Conservation (phyloP, 1,139 yeast species). For the Meyerozyma athensensis region DNA sequence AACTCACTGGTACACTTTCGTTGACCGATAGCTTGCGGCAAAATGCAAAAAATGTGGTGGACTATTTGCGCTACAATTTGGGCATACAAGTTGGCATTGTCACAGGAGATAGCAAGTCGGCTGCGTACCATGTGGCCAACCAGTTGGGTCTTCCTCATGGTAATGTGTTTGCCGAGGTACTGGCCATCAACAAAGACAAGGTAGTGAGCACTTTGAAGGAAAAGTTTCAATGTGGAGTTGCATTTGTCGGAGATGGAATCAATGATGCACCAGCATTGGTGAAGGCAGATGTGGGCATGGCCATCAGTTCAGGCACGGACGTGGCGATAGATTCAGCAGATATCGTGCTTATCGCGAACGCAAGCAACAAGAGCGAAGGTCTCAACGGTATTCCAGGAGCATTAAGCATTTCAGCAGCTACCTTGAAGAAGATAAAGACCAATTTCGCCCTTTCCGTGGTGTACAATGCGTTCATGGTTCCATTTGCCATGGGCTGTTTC, state of each 20-base stretch:
- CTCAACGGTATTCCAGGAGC: constrained; percentile 68
- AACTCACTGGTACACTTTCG: constrained; percentile 60
- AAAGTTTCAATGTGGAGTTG: constrained; percentile 45
- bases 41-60: constrained; percentile 59
- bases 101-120: constrained; percentile 74
- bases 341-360: constrained; percentile 55
- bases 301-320: constrained; percentile 89
- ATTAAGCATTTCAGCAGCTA: constrained; percentile 62
- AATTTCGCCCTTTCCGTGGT: constrained; percentile 84
- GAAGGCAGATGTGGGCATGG: constrained; percentile 83
- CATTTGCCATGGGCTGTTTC: constrained; percentile 89
- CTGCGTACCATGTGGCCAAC: constrained; percentile 63
- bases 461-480: constrained; percentile 85
- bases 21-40: constrained; percentile 66
- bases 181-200: constrained; percentile 73
- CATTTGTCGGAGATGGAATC: constrained; percentile 95
- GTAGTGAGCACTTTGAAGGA: constrained; percentile 58
- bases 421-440: constrained; percentile 70
- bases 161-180: constrained; percentile 70
- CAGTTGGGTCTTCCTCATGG: constrained; percentile 61
- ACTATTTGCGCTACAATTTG: constrained; percentile 42
- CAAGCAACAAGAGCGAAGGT: constrained; percentile 19
- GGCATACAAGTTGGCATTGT: constrained; percentile 79
- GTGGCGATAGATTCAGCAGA: constrained; percentile 96
- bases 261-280: constrained; percentile 96